Base-by-base conservation (phyloP, 78 protist genomes). In the Dictyostelium citrinum region DNA sequence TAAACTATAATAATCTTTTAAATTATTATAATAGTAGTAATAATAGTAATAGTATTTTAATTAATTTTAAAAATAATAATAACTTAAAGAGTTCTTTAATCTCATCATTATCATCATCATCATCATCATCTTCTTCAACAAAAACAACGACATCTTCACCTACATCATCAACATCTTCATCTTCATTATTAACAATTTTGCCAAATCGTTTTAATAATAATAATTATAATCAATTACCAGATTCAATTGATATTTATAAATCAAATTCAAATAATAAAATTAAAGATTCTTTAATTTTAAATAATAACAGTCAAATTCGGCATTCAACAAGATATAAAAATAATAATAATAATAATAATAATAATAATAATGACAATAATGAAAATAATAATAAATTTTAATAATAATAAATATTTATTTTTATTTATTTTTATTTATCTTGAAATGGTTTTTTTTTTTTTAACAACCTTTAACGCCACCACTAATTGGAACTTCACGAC, bases 191-290 rank as follows among this genome's bases (percentile, higher is more conserved):
- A 55, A 16, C 6, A 22, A 7, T 29, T 22, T 58, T 9, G 6
- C 5, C 68, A 58, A n/a, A 58, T 58, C 3, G 51, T 45, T 45
- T 45, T 45, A 39, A 39, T 39, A 45, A 45, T 10, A 45, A 4
- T 10, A 45, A 45, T 49, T 49, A 49, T 49, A 20, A 55, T 55
- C 64, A 55, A 20, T 64, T 64, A 64, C 72, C 72, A 64, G 72
- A 64, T 64, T 64, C 72, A 64, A 64, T 64, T 64, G 33, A 64
- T 64, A 64, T 64, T 64, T 64, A 64, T 24, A 64, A 64, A 64
- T 24, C 33, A 60, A 60, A 60, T n/a, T 9, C 14, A 60, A 39
- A 39, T 4, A 60, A 60, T 64, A 24, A 64, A 24, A 64, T 64
- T 64, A 64, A 64, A 27, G 72, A 64, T 27, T 27, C 72, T 10